Percentiles rank a stretch among this genome's conserved stretches.
These are phyloP conservation scores for Neofusicoccum umdonicola DNA, from an alignment of 2,329 filamentous ascomycete species.

Conservation along the genomic window DNA sequence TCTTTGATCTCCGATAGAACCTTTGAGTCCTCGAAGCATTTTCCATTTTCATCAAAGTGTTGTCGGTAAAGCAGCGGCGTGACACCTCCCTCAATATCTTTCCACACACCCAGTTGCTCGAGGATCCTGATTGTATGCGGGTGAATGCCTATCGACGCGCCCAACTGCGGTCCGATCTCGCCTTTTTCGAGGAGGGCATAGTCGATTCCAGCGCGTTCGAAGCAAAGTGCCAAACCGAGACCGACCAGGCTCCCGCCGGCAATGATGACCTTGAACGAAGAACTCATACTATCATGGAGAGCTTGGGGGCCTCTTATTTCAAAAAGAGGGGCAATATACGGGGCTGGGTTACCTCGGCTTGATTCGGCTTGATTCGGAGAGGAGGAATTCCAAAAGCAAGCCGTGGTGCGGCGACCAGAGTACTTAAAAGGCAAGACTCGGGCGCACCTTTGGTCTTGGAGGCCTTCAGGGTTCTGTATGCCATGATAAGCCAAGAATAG, in stretches of 20 bases:
- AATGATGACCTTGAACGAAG: slow-evolving; percentile 12
- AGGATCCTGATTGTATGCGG: slow-evolving; percentile 24
- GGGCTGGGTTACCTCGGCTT: too few species aligned
- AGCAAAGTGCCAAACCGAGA: slow-evolving; percentile 21
- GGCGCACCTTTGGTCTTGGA: too few species aligned
- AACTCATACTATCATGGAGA: too few species aligned
- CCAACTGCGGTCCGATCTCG: slow-evolving; percentile 23
- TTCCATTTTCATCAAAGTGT: background rate
- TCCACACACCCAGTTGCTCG: slow-evolving; percentile 23
- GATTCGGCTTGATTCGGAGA: too few species aligned
- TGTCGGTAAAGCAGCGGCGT: background rate
- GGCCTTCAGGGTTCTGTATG: too few species aligned
- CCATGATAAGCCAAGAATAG: too few species aligned
- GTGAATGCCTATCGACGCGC: slow-evolving; percentile 25
- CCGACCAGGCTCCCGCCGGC: slow-evolving; percentile 15
- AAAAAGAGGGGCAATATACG: too few species aligned
- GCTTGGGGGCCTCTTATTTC: too few species aligned
- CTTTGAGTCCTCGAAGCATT: background rate
- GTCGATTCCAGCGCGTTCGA: slow-evolving; percentile 22
- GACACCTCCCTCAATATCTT: background rate
- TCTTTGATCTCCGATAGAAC: background rate
- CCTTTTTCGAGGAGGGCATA: slow-evolving; percentile 26
- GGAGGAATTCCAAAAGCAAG: too few species aligned
- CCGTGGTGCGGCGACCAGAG: too few species aligned
- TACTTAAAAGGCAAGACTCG: too few species aligned